Conservation (phyloP, 176 grass and related monocot species). For the Themeda triandra region DNA sequence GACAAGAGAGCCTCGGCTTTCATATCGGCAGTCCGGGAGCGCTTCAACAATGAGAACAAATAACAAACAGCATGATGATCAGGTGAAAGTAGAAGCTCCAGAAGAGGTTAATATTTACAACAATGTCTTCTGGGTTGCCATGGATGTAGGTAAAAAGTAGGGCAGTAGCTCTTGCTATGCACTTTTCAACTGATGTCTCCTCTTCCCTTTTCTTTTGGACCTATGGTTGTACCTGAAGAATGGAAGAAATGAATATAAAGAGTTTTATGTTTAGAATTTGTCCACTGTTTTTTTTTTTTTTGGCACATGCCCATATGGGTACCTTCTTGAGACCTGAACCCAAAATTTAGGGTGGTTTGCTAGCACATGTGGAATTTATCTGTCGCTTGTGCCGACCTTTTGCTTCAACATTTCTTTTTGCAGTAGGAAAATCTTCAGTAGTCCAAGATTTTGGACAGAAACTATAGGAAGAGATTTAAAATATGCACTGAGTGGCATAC, state of each 20-base stretch:
- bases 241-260: not conserved
- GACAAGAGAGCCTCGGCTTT: constrained; percentile 53
- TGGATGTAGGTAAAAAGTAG: not conserved
- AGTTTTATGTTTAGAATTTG: not conserved
- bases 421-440: not conserved
- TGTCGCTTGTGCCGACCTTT: not conserved
- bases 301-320: not conserved
- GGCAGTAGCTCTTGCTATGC: not conserved
- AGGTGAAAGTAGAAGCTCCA: not conserved
- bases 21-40: constrained; percentile 44
- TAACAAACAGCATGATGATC: not conserved
- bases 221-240: not conserved
- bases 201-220: not conserved
- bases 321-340: not conserved
- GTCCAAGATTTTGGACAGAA: not conserved
- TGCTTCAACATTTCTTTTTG: not conserved
- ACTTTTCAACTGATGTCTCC: not conserved
- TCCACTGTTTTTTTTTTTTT: not conserved
- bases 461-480: not conserved
- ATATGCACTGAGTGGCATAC: no score
- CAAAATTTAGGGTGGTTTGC: not conserved
- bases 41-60: constrained; percentile 44
- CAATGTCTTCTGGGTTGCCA: constrained; percentile 26
- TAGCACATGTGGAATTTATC: not conserved
- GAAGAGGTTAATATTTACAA: constrained; percentile 39